Evolutionary conservation across 768 basidiomycete species (phyloP).

Genomic region (Hericium rajendrae): DNA sequence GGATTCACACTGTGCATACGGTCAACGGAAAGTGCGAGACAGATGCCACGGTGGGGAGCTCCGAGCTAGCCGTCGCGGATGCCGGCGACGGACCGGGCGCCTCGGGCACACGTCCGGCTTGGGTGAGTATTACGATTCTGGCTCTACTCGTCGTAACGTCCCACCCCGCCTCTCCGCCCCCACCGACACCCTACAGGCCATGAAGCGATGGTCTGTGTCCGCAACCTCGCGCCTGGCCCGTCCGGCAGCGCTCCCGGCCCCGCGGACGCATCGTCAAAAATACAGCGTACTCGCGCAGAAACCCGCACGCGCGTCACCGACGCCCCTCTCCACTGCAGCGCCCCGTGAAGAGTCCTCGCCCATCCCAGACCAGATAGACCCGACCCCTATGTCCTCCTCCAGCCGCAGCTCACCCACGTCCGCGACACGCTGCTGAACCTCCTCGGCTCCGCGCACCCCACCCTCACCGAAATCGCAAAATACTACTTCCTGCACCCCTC

Average conservation of each 20-base stretch:
- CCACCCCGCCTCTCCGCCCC: too few relatives aligned
- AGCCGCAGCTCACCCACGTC: constrained; percentile 62
- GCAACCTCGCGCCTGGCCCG: constrained; percentile 1
- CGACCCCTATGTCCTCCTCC: constrained; percentile 65
- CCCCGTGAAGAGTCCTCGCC: neutral
- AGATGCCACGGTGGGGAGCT: too few relatives aligned
- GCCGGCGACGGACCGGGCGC: too few relatives aligned
- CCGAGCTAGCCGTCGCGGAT: too few relatives aligned
- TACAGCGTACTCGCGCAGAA: constrained; percentile 7
- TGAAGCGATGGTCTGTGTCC: constrained; percentile 1
- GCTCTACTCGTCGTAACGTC: too few relatives aligned
- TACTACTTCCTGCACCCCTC: constrained; percentile 88
- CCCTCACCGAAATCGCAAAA: constrained; percentile 77
- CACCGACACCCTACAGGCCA: neutral
- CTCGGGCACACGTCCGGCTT: too few relatives aligned
- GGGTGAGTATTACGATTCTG: too few relatives aligned
- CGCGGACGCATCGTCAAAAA: neutral
- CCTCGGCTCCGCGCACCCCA: constrained; percentile 83
- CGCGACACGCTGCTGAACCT: constrained; percentile 65
- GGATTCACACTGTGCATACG: too few relatives aligned
- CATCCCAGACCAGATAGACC: constrained; percentile 37
- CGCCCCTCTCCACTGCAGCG: neutral
- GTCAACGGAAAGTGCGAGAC: too few relatives aligned
- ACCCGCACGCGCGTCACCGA: constrained; percentile 2
- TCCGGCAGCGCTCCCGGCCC: neutral